Percentiles rank a stretch among this genome's conserved stretches.
These are phyloP conservation scores for Kluyveromyces sp. DNA, from an alignment of 1,139 yeast genomes.

Conservation along the genomic window DNA sequence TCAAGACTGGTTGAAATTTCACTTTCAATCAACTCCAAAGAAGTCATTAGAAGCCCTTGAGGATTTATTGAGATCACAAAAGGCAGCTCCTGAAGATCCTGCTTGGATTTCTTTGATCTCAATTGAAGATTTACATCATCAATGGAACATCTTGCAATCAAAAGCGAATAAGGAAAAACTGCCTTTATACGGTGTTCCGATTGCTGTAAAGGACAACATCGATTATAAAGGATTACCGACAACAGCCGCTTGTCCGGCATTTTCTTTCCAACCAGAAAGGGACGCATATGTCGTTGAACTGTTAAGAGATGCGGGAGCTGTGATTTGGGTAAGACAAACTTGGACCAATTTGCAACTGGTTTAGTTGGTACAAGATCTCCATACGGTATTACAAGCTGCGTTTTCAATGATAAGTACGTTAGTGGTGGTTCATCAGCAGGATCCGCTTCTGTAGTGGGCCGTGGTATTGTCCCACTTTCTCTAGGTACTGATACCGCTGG, in stretches of 20 bases:
- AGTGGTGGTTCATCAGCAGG: conserved; percentile 96
- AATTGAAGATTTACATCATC: conserved; percentile 53
- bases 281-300: conserved; percentile 71
- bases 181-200: conserved; percentile 75
- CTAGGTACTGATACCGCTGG: conserved; percentile 99
- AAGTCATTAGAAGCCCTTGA: conserved; percentile 48
- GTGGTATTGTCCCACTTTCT: conserved; percentile 81
- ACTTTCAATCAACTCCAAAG: conserved; percentile 52
- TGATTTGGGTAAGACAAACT: conserved; percentile 85
- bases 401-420: conserved; percentile 68
- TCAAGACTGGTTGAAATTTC: conserved; percentile 65
- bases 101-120: conserved; percentile 85
- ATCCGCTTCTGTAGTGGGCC: conserved; percentile 82
- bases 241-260: conserved; percentile 93
- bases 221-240: conserved; percentile 78
- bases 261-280: conserved; percentile 51
- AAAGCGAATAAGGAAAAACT: conserved; percentile 41
- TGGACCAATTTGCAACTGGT: conserved; percentile 96
- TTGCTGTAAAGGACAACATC: conserved; percentile 90
- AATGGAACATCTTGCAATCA: conserved; percentile 71
- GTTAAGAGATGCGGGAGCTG: conserved; percentile 79
- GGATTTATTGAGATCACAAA: conserved; percentile 42
- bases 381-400: conserved; percentile 77
- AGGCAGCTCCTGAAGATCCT: conserved; percentile 49
- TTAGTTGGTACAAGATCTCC: conserved; percentile 93